Evolutionary conservation across 352 stramenopile genomes (phyloP), one percentile per base, ranked within the genome.

Genomic region (Plasmopara viticola): DNA sequence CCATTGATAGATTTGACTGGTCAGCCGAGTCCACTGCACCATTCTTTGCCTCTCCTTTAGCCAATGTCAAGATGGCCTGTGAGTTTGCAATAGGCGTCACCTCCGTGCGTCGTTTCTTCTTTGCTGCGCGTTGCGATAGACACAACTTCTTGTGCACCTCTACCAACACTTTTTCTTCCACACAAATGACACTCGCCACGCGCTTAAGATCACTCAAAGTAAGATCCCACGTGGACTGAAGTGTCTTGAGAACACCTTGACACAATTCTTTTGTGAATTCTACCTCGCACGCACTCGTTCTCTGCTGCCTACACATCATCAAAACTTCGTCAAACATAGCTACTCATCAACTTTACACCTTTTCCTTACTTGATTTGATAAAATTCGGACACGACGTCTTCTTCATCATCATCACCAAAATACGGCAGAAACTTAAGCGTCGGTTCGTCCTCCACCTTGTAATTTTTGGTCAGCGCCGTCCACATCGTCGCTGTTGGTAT

Each of bases 361-460:
- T 35, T 17, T 5, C 9, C 75, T 53, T 56, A 91, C 81, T 87
- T 84, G 61, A 88, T 79, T 43, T 94, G 68, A 50, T 95, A 92
- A 43, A 86, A 87, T 65, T 88, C 76, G 1, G 78, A 84, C 50
- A 92, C 71, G 31, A 88, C 74, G 55, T 90, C 87, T 15, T 93
- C 79, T 14, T 84, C 71, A 51, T 95, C 87, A 53, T 96, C 86
- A 43, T 87, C 76, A 6, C 74, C 76, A 66, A 86, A 86, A 57
- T 86, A 86, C 35, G 76, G 77, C 42, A 84, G 49, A 55, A 68
- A 81, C 48, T 80, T 78, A 47, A 89, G 74, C 48, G 88, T 65
- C 14, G 77, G 77, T 58, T 97, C 78, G 62, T 97, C 90, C 37
- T 95, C 84, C 13, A 89, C 78, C 28, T 80, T 64, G 58, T 87